phyloP scores from a whole-genome alignment of 2,329 filamentous ascomycete genomes.

The Dothistroma septosporum region DNA sequence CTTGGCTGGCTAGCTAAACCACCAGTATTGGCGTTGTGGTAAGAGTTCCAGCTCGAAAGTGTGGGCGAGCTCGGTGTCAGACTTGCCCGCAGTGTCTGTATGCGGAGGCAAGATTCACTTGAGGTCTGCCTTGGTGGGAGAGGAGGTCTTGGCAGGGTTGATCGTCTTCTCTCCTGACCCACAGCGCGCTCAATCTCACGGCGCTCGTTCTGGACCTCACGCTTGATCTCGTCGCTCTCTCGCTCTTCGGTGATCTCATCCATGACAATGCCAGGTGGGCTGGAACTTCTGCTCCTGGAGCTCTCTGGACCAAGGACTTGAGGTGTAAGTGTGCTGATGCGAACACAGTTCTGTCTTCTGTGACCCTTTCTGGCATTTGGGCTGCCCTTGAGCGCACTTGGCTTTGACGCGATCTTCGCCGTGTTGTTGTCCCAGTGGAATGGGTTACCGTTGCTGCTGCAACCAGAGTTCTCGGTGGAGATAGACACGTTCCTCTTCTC shows the following conservation, averaged over 20 bases:
- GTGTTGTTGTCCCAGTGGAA: constrained; percentile 44
- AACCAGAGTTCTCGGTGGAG: constrained; percentile 35
- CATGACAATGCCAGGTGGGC: constrained; percentile 34
- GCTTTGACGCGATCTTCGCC: constrained; percentile 33
- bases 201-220: constrained; percentile 4
- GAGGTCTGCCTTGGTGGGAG: constrained; percentile 27
- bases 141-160: neutral
- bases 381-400: constrained; percentile 44
- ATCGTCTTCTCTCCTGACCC: constrained; percentile 2
- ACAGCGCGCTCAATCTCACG: constrained; percentile 5
- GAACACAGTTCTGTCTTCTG: constrained; percentile 43
- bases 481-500: constrained; percentile 39
- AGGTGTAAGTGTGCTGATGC: constrained; percentile 42
- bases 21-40: constrained; percentile 15
- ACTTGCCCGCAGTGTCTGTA: constrained; percentile 37
- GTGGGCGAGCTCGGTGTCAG: constrained; percentile 41
- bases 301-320: constrained; percentile 39
- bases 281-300: constrained; percentile 28
- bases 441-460: constrained; percentile 45
- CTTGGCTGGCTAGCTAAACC: constrained; percentile 4
- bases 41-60: constrained; percentile 35
- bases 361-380: constrained; percentile 44
- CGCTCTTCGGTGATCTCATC: constrained; percentile 40
- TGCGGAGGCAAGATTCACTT: constrained; percentile 36
- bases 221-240: constrained; percentile 20